Percentiles rank a stretch among this genome's conserved stretches.
phyloP scores from a whole-genome alignment of 352 stramenopile species.

The Discostella stelligera region DNA sequence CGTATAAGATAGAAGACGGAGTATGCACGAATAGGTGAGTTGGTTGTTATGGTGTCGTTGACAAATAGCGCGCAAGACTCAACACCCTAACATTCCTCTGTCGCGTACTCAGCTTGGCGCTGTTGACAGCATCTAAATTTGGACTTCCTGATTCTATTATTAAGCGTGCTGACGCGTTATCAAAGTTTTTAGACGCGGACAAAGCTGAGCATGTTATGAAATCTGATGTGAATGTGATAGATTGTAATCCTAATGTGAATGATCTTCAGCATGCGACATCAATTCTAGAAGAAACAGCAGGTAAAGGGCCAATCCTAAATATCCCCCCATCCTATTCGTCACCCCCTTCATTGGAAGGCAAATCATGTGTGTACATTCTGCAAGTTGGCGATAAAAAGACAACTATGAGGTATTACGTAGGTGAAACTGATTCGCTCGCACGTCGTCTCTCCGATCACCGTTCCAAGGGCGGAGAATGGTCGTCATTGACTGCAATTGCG shows the following conservation, averaged over 20 bases:
- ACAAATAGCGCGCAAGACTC: neutral
- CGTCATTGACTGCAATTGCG: slow-evolving; percentile 34
- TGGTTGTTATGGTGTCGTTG: neutral
- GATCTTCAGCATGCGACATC: slow-evolving; percentile 24
- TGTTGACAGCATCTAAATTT: slow-evolving; percentile 82
- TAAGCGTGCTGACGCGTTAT: slow-evolving; percentile 63
- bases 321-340: slow-evolving; percentile 42
- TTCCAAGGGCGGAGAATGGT: slow-evolving; percentile 54
- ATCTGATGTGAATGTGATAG: neutral
- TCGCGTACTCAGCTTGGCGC: slow-evolving; percentile 62
- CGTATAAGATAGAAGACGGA: slow-evolving; percentile 83
- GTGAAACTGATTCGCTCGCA: slow-evolving; percentile 77
- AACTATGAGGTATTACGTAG: slow-evolving; percentile 72
- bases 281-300: slow-evolving; percentile 37
- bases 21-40: slow-evolving; percentile 76
- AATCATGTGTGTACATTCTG: slow-evolving; percentile 81
- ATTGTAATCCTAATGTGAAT: slow-evolving; percentile 1
- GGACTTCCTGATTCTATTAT: slow-evolving; percentile 78
- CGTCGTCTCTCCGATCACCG: slow-evolving; percentile 70
- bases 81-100: neutral
- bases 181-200: slow-evolving; percentile 27
- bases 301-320: slow-evolving; percentile 18
- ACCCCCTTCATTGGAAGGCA: slow-evolving; percentile 62
- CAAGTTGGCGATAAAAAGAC: slow-evolving; percentile 36
- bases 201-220: neutral